Evolutionary conservation across 2,329 filamentous ascomycete genomes (phyloP).

Genomic region (Whalleya microplaca): DNA sequence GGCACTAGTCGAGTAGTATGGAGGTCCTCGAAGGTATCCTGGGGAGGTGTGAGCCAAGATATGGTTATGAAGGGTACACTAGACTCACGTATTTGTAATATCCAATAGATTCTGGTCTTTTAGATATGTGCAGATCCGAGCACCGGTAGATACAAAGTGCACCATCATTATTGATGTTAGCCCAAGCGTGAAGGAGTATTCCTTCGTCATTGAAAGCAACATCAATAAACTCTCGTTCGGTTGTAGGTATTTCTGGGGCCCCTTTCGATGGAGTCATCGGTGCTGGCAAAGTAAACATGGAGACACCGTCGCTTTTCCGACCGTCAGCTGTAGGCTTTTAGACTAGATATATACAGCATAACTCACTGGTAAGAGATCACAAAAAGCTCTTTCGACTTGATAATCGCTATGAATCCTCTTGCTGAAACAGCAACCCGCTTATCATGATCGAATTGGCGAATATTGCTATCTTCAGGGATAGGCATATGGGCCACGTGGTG

Average conservation of each 20-base stretch:
- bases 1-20: neutral
- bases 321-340: no score
- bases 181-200: neutral
- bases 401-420: neutral
- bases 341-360: no score
- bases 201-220: neutral
- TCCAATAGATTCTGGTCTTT: neutral
- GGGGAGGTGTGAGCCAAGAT: neutral
- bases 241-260: neutral
- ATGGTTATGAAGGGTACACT: no score
- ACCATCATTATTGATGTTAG: neutral
- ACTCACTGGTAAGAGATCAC: neutral
- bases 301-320: neutral
- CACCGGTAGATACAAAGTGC: slow-evolving; percentile 2
- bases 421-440: slow-evolving; percentile 1
- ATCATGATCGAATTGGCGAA: neutral
- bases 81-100: slow-evolving; percentile 1
- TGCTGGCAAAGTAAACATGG: neutral
- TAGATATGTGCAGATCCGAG: neutral
- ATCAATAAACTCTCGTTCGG: neutral
- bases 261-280: neutral
- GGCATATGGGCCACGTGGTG: neutral
- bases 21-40: neutral
- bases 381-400: neutral
- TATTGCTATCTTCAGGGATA: neutral